Conservation (phyloP, 805 yeast species). For the Spathaspora gorwiae region DNA sequence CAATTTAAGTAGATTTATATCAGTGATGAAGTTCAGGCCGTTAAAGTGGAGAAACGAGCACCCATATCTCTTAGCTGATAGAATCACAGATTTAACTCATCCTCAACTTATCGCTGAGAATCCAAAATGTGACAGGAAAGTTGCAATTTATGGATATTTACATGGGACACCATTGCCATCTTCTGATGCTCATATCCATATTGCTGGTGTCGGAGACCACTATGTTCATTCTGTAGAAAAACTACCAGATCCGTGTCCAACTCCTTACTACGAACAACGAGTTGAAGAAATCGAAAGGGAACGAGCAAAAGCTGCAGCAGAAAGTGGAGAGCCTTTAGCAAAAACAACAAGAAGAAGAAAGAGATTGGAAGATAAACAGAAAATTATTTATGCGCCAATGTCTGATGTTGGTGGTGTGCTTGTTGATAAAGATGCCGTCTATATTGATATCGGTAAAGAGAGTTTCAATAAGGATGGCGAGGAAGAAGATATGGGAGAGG, state of each 20-base stretch:
- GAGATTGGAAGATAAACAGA: conserved; percentile 89
- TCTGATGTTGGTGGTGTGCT: conserved; percentile 98
- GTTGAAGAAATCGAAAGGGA: conserved; percentile 79
- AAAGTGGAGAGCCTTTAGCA: conserved; percentile 50
- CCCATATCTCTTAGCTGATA: conserved; percentile 86
- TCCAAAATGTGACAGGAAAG: conserved; percentile 79
- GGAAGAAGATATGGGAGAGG: conserved; percentile 61
- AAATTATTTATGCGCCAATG: conserved; percentile 97
- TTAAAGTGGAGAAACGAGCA: conserved; percentile 98
- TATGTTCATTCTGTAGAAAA: conserved; percentile 74
- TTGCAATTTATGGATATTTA: conserved; percentile 89
- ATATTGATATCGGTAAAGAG: conserved; percentile 71
- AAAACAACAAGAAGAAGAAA: conserved; percentile 66
- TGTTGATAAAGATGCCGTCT: conserved; percentile 96
- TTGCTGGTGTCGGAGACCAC: conserved; percentile 94
- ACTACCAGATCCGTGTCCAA: conserved; percentile 97
- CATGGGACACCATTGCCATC: conserved; percentile 86
- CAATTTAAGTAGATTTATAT: conserved; percentile 84
- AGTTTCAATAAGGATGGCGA: conserved; percentile 44
- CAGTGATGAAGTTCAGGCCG: conserved; percentile 99
- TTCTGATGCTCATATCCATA: conserved; percentile 71
- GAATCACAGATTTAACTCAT: conserved; percentile 91
- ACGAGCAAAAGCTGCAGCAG: conserved; percentile 59
- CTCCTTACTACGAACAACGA: conserved; percentile 86
- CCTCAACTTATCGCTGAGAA: conserved; percentile 76